Evolutionary conservation across 805 yeast species (phyloP).

Genomic region (Lipomyces kockii): DNA sequence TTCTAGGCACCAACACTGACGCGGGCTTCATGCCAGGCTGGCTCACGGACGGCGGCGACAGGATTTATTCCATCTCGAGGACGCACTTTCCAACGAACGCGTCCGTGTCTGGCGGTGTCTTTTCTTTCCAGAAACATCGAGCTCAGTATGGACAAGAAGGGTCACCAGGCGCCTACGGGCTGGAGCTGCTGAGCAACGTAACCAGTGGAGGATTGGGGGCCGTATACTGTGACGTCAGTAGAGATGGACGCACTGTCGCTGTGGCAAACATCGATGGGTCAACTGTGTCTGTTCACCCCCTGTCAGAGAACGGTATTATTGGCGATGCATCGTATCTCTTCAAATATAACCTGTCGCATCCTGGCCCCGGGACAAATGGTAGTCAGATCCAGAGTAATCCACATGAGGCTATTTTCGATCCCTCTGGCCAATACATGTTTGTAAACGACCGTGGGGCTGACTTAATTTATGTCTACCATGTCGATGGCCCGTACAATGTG

Average conservation of each 20-base stretch:
- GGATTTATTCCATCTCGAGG: background rate
- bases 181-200: background rate
- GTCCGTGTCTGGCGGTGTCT: background rate
- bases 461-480: background rate
- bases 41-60: background rate
- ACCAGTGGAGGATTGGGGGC: background rate
- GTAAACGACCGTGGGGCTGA: background rate
- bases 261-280: background rate
- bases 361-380: background rate
- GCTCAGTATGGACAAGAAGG: background rate
- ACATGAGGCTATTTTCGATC: slow-evolving; percentile 1
- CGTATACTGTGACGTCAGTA: background rate
- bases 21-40: slow-evolving; percentile 1
- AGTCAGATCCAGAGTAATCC: background rate
- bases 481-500: background rate
- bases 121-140: background rate
- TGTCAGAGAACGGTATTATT: background rate
- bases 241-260: background rate
- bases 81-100: background rate
- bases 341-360: background rate
- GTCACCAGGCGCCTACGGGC: background rate
- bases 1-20: background rate
- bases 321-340: background rate
- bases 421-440: background rate
- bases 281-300: background rate